A percentile compares a stretch with the other conserved stretches of the same genome.
Evolutionary conservation across 192 early-diverging fungal genomes (phyloP).

Genomic region (Coemansia sp.): DNA sequence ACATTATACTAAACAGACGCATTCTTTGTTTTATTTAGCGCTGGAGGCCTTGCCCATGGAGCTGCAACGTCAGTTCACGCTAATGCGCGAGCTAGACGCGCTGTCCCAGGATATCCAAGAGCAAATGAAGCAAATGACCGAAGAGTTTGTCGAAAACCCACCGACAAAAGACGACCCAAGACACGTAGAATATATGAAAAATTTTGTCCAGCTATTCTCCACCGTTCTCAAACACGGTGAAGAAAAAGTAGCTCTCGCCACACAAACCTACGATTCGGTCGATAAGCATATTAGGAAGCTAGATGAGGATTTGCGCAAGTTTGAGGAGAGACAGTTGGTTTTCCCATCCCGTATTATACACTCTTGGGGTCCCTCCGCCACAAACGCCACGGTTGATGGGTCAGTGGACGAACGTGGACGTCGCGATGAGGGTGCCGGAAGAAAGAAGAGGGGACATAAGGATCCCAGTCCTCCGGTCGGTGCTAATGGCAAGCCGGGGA

Average conservation of each 20-base stretch:
- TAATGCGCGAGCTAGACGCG: conserved; percentile 93
- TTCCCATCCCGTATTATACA: conserved; percentile 47
- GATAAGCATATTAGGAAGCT: conserved; percentile 87
- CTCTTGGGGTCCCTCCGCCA: conserved; percentile 28
- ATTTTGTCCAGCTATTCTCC: conserved; percentile 61
- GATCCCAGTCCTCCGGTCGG: background rate
- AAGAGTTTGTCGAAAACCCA: conserved; percentile 71
- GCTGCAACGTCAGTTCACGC: conserved; percentile 83
- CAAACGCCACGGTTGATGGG: background rate
- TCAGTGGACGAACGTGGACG: background rate
- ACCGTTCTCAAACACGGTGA: conserved; percentile 86
- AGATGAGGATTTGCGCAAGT: conserved; percentile 90
- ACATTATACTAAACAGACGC: background rate
- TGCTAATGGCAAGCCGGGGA: conserved; percentile 1
- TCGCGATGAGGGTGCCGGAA: background rate
- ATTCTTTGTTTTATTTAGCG: conserved; percentile 53
- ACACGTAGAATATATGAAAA: conserved; percentile 57
- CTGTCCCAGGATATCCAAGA: conserved; percentile 72
- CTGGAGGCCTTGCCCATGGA: conserved; percentile 78
- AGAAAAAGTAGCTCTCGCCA: conserved; percentile 92
- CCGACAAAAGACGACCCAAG: conserved; percentile 49
- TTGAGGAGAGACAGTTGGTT: conserved; percentile 90
- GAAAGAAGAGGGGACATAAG: conserved; percentile 5
- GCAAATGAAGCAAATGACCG: conserved; percentile 66
- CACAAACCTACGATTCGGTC: conserved; percentile 92